Evolutionary conservation across 176 grass and related monocot species (phyloP), one percentile per base, ranked within the genome.

Genomic region (Saccharum officinarum): DNA sequence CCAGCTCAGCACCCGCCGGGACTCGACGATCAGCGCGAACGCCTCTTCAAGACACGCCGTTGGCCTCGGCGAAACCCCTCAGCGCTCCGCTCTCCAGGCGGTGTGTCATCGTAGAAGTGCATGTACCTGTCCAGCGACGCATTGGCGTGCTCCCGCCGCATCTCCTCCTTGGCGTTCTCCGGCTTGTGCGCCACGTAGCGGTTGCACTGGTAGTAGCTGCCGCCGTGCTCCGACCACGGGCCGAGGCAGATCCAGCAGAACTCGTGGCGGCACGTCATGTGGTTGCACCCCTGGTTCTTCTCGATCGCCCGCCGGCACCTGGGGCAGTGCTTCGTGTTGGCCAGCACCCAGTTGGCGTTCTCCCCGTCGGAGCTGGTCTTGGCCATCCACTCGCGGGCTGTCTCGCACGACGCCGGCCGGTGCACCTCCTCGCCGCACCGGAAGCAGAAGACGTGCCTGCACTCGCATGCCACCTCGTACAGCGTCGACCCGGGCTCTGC

Each of bases 221-320:
- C 39, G 17, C 0, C 5, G 64, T 77, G 85, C 0, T 17, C 7
- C 1, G 1, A 1, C 91, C 85, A 93, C 1, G 71, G 0, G 22
- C 67, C 82, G 28, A 87, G 88, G 79, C 88, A 93, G 68, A 92
- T 76, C 91, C 88, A 93, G 85, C 91, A 93, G 88, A 93, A 93
- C 73, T 90, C 1, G 75, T 85, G 72, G 13, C 4, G 0, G 83
- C 91, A 93, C 44, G 69, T 90, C 76, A 90, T 93, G 83, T 93
- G 91, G 82, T 86, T 88, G 78, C 91, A 93, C 0, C 91, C 88
- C 7, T 66, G 20, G 81, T 93, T 90, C 83, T 93, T 93, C 82
- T 93, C 85, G 76, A 93, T 93, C 1, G 85, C 73, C 10, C 68
- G 66, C 61, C 76, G 79, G 81, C 91, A 93, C 15, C 2, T 2